Evolutionary conservation across 2,329 filamentous ascomycete genomes (phyloP), one percentile per base, ranked within the genome.

Genomic region (Trichoderma polysporum): DNA sequence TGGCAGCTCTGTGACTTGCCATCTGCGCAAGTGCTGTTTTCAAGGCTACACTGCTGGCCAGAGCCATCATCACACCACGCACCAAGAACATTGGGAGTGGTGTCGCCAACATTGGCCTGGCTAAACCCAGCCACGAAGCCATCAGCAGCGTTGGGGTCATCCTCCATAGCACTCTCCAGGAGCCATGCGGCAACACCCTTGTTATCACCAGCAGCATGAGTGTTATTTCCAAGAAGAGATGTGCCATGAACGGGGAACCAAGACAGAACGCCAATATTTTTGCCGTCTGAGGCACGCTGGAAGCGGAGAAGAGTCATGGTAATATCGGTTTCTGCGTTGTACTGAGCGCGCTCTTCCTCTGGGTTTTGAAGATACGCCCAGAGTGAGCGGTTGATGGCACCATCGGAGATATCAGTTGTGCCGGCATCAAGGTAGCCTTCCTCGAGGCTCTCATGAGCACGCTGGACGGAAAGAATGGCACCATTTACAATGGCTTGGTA

Each of bases 181-280:
- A 97, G 81, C 75, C 90, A 91, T 0, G 94, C 91, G 2, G 94
- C 94, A 7, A 97, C 92, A 13, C 94, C 94, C 80, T 98, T 98
- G 81, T 98, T 98, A 77, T 98, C 94, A n/a, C 92, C 94, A 2
- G 93, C 90, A 59, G 95, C 87, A 15, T 97, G 84, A 0, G 93
- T 97, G 79, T 97, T 97, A 79, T 97, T 97, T 64, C 91, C 91
- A 27, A 94, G 87, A 78, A 97, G 87, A 0, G 93, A 97, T 0
- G 94, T 98, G 54, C 94, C 94, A 76, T 98, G 94, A 0, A 94
- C 91, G 2, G 94, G 88, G 76, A 94, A 97, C 92, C 94, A 98
- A 17, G 92, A 95, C 67, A 98, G 79, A 0, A 96, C 82, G 13
- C 93, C 94, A 49, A 93, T 87, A 66, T 90, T 90, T 79, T 93